Evolutionary conservation across 129 eudicot genomes (phyloP).

Genomic region (Sambucus nigra): DNA sequence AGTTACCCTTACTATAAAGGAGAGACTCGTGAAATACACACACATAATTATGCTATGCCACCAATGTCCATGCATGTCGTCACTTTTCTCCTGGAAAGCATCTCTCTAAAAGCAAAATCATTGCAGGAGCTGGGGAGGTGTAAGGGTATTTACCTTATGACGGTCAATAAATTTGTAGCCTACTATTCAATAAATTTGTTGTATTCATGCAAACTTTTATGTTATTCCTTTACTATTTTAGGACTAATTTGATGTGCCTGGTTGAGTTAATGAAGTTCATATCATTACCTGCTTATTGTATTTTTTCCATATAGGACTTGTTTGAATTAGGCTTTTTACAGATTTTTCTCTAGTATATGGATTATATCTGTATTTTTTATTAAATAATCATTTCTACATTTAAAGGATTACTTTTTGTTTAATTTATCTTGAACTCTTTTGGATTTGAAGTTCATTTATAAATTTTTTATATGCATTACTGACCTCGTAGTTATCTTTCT

Average conservation of each 20-base stretch:
- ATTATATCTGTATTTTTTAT: background rate
- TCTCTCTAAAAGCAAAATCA: constrained; percentile 74
- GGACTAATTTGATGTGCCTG: background rate
- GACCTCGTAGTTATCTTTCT: too few species aligned
- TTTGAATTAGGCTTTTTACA: too few species aligned
- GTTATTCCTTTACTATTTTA: background rate
- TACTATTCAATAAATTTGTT: background rate
- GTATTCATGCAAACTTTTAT: background rate
- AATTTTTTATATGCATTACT: too few species aligned
- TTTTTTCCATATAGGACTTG: too few species aligned
- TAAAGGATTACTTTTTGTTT: too few species aligned
- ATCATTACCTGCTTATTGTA: too few species aligned
- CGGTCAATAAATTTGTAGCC: background rate
- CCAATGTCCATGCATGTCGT: constrained; percentile 75
- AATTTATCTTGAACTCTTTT: too few species aligned
- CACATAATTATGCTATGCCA: constrained; percentile 32
- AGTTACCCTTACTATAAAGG: constrained; percentile 47
- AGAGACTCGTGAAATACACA: constrained; percentile 41
- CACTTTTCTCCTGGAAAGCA: constrained; percentile 73
- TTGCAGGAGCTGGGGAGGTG: constrained; percentile 72
- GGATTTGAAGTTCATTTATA: too few species aligned
- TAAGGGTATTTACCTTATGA: constrained; percentile 39
- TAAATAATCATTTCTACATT: too few species aligned
- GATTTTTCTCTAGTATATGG: background rate
- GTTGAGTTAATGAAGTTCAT: background rate